Percentiles rank a stretch among this genome's conserved stretches.
phyloP scores from a whole-genome alignment of 805 yeast genomes.

The Candida broadrunensis region DNA sequence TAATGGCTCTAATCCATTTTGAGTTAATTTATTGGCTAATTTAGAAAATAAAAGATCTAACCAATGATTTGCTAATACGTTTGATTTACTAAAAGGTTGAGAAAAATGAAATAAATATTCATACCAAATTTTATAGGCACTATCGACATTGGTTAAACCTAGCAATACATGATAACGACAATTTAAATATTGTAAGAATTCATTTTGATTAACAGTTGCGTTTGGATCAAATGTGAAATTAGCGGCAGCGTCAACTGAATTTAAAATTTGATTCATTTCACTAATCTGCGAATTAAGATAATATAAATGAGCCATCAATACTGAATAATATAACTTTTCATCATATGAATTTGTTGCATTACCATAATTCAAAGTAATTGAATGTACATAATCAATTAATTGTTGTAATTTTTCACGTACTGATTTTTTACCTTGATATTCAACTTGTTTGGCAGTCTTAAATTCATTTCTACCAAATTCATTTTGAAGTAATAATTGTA shows the following conservation, averaged over 20 bases:
- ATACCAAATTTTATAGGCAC: slow-evolving; percentile 21
- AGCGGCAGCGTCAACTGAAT: slow-evolving; percentile 9
- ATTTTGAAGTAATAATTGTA: slow-evolving; percentile 28
- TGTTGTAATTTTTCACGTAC: slow-evolving; percentile 19
- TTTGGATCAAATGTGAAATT: slow-evolving; percentile 4
- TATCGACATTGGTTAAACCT: slow-evolving; percentile 20
- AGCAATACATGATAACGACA: slow-evolving; percentile 31
- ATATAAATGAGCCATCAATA: slow-evolving; percentile 33
- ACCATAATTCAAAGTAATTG: slow-evolving; percentile 23
- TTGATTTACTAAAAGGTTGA: slow-evolving; percentile 22
- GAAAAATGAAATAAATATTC: slow-evolving; percentile 22
- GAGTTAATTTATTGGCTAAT: slow-evolving; percentile 15
- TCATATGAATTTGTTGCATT: slow-evolving; percentile 18
- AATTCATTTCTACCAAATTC: slow-evolving; percentile 25
- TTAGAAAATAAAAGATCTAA: slow-evolving; percentile 21
- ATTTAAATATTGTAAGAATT: slow-evolving; percentile 28
- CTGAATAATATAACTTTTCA: slow-evolving; percentile 31
- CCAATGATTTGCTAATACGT: slow-evolving; percentile 36
- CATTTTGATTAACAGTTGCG: slow-evolving; percentile 9
- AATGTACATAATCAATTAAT: slow-evolving; percentile 23
- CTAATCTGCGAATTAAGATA: slow-evolving; percentile 21
- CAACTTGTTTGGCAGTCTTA: slow-evolving; percentile 9
- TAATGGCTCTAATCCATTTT: slow-evolving; percentile 15
- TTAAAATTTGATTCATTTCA: slow-evolving; percentile 15
- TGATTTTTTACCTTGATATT: slow-evolving; percentile 5